Percentiles rank a stretch among this genome's conserved stretches.
Evolutionary conservation across 495 filamentous ascomycete genomes (phyloP).

Genomic region (Penicillium bovifimosum): DNA sequence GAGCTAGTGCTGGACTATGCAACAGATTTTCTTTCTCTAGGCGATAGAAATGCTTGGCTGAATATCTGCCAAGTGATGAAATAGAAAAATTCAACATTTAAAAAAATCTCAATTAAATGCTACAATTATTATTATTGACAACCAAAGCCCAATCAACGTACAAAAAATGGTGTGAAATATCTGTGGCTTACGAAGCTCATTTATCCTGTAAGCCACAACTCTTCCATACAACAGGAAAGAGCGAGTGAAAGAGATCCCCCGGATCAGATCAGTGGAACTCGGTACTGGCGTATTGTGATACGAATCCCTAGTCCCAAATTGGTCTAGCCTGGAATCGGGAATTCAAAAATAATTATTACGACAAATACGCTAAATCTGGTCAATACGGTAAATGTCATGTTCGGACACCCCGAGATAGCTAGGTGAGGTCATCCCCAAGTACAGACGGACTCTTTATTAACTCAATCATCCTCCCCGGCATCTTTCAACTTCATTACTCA

Average conservation of each 20-base stretch:
- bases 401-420: background rate
- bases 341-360: background rate
- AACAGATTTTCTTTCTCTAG: background rate
- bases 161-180: background rate
- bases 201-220: slow-evolving; percentile 6
- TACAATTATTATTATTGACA: background rate
- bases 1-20: slow-evolving; percentile 7
- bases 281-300: background rate
- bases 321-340: background rate
- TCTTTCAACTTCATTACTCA: slow-evolving; percentile 17
- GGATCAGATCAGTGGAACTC: slow-evolving; percentile 6
- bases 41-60: slow-evolving; percentile 2
- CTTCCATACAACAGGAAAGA: background rate
- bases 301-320: background rate
- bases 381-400: slow-evolving; percentile 1
- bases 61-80: background rate
- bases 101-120: background rate
- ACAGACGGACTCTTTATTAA: slow-evolving; percentile 15
- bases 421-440: slow-evolving; percentile 3
- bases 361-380: background rate
- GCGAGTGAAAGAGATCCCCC: slow-evolving; percentile 1
- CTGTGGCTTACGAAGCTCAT: slow-evolving; percentile 4
- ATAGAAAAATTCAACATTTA: background rate
- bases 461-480: background rate
- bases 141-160: slow-evolving; percentile 3